Evolutionary conservation across 306 rosid genomes (phyloP), one percentile per base, ranked within the genome.

Genomic region (Pterocarpus macrocarpus): DNA sequence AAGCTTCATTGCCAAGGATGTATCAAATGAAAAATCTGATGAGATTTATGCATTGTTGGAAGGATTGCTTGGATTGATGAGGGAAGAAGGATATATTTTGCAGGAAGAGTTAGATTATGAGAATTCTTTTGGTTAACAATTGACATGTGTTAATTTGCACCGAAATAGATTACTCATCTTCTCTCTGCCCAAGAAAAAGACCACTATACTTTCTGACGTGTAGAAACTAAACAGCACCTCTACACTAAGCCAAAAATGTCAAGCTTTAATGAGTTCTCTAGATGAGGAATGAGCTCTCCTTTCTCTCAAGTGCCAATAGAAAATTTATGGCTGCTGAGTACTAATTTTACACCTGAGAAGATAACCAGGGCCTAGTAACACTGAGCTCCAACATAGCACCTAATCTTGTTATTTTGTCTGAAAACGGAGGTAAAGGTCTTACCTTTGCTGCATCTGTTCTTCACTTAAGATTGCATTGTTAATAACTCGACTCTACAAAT

Each of bases 51-150:
- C 87, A 66, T 59, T 77, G 84, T 81, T 90, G 81, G 88, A 90
- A 62, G 91, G 89, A 22, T 87, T 90, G 85, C 71, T 87, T 77
- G 85, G 89, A 61, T 81, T 87, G 86, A 84, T 88, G 91, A 89
- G 88, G 77, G 93, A 83, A 74, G 89, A 87, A 74, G 91, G 87
- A 35, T 86, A 80, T 67, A 7, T 56, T 64, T 44, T 89, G 76
- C 90, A 41, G 81, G 83, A 79, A 28, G 91, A 80, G 75, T 72
- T 89, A 45, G 89, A 89, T 84, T 90, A 64, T 44, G 86, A 85
- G 66, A 80, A 70, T 82, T 80, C 75, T 39, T 69, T 70, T 70
- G 76, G 64, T 69, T 85, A 74, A 79, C 49, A 63, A 86, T 49
- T 57, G 59, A 75, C 9, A 36, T 41, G 39, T 55, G 61, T 35